These are phyloP conservation scores for Candida pini DNA, from an alignment of 805 yeast genomes.

Conservation along the genomic window DNA sequence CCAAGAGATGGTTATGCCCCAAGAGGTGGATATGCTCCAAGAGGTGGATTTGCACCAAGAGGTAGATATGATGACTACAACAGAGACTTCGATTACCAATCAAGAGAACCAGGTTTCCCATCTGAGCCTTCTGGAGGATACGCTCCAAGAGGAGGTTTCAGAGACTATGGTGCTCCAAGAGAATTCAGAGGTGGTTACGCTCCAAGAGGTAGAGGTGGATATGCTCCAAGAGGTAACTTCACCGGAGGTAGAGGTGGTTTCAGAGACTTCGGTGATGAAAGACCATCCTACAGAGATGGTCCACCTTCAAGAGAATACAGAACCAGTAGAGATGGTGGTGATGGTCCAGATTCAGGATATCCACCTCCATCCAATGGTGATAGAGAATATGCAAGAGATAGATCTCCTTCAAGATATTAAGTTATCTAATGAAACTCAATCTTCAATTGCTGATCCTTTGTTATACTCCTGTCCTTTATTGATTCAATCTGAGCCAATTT, in stretches of 20 bases:
- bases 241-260: conserved; percentile 15
- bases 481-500: no score
- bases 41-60: conserved; percentile 30
- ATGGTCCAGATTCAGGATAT: conserved; percentile 27
- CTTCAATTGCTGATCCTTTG: no score
- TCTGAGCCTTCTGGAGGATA: conserved; percentile 13
- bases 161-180: conserved; percentile 22
- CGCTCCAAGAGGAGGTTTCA: conserved; percentile 22
- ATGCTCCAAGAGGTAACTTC: conserved; percentile 21
- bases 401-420: conserved; percentile 73
- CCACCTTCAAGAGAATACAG: conserved; percentile 27
- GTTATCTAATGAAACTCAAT: no score
- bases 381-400: conserved; percentile 56
- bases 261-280: conserved; percentile 22
- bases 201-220: conserved; percentile 23
- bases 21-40: conserved; percentile 28
- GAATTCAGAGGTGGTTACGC: conserved; percentile 24
- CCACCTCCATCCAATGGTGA: conserved; percentile 31
- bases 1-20: conserved; percentile 27
- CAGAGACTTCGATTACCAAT: conserved; percentile 1
- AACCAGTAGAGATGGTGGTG: conserved; percentile 34
- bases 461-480: no score
- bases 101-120: conserved; percentile 11
- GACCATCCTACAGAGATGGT: conserved; percentile 19
- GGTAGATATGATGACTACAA: conserved; percentile 1